These are phyloP conservation scores for Candida pseudofarinosa DNA, from an alignment of 805 yeast genomes.

Conservation along the genomic window DNA sequence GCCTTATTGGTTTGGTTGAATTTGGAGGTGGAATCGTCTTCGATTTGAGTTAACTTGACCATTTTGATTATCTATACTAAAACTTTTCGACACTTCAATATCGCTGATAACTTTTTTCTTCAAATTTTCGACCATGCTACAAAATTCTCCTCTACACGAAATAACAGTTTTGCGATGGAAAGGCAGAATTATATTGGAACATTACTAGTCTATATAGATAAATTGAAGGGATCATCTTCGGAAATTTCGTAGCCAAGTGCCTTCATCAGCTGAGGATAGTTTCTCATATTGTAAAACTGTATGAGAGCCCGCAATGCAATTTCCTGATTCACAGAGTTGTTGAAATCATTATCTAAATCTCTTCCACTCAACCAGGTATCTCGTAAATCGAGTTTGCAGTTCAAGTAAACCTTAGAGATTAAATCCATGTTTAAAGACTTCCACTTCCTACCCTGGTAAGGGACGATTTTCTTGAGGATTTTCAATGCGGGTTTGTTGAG, in stretches of 20 bases:
- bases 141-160: neutral
- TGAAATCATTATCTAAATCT: constrained; percentile 70
- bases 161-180: neutral
- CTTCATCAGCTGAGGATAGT: constrained; percentile 50
- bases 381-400: constrained; percentile 63
- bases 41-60: constrained; percentile 75
- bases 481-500: constrained; percentile 69
- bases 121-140: neutral
- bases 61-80: constrained; percentile 27
- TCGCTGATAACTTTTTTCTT: neutral
- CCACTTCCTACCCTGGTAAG: constrained; percentile 94
- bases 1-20: constrained; percentile 24
- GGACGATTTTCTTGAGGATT: constrained; percentile 73
- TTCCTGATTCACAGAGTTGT: constrained; percentile 80
- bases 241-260: constrained; percentile 51
- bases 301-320: constrained; percentile 73
- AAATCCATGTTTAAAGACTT: constrained; percentile 88
- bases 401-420: constrained; percentile 78
- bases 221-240: constrained; percentile 16
- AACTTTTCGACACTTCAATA: neutral
- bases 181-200: neutral
- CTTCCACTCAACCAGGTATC: constrained; percentile 88
- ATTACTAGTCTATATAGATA: constrained; percentile 12
- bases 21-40: constrained; percentile 46
- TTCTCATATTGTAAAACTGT: constrained; percentile 67